Evolutionary conservation across 805 yeast species (phyloP), one percentile per base, ranked within the genome.

Genomic region (Blastobotrys terrestris): DNA sequence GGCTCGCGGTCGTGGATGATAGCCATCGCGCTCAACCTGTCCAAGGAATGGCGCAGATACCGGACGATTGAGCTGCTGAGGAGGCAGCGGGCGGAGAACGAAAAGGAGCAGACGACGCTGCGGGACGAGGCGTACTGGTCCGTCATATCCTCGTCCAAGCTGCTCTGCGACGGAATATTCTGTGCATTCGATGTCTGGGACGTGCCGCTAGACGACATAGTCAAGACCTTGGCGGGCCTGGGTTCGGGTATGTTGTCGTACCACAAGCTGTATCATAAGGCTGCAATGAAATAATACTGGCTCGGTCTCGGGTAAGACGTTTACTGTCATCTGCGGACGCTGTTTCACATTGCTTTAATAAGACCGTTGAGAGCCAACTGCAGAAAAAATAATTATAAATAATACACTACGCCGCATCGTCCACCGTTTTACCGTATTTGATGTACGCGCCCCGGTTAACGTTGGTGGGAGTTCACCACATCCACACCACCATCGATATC

Each of bases 111-210:
- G 19, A n/a, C 19, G 21, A 54, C 50, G 35, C 26, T 51, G 18
- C 39, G 16, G 19, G 39, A 46, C n/a, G 43, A 40, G 18, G 42
- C 40, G 5, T 50, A 19, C 19, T 48, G 49, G 59, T 45, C 53
- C 15, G 46, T 22, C 2, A 39, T 59, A 8, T 61, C 56, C 45
- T 44, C 51, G 14, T n/a, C 50, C n/a, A 64, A 66, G 49, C 58
- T 66, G 39, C 19, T 58, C 5, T 58, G 59, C 42, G 70, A 66
- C 40, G 56, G 60, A 6, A 52, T 55, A 8, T 66, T 64, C 45
- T 63, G 67, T 50, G 44, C 57, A 2, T 48, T 66, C 7, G 69
- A 65, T 49, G 60, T 61, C 21, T 58, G 62, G 7, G 63, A 62
- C 22, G 46, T 54, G 3, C 51, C 56, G 2, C 46, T 52, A 22